A percentile compares a stretch with the other conserved stretches of the same genome.
These are phyloP conservation scores for Syzygium syzygioides DNA, from an alignment of 441 rosid species.

Conservation along the genomic window DNA sequence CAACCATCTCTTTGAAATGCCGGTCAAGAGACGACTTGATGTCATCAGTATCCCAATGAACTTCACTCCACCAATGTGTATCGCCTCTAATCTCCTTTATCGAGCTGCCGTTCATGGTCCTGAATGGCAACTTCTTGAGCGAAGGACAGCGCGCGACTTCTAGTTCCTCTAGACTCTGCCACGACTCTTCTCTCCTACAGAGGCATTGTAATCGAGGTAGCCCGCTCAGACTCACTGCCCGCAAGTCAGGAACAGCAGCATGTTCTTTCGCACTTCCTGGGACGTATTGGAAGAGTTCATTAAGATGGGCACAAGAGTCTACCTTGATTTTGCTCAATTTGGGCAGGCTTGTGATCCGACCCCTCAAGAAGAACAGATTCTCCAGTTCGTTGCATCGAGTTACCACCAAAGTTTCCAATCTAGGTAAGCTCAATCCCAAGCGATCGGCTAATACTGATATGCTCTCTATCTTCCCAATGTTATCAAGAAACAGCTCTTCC, in stretches of 20 bases:
- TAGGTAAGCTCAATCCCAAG: not conserved
- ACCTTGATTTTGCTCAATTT: not conserved
- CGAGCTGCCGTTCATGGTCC: not conserved
- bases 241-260: not conserved
- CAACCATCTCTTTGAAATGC: not conserved
- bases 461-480: not conserved
- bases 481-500: not conserved
- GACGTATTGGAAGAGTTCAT: not conserved
- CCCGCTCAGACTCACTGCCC: not conserved
- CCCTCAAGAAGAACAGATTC: not conserved
- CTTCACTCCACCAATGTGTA: not conserved
- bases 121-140: not conserved
- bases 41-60: not conserved
- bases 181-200: not conserved
- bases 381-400: not conserved
- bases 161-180: not conserved
- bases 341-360: not conserved
- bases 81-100: not conserved
- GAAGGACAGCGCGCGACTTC: not conserved
- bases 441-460: not conserved
- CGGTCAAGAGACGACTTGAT: not conserved
- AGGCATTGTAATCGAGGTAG: not conserved
- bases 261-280: not conserved
- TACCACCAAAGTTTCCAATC: not conserved
- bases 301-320: not conserved